These are phyloP conservation scores for Mycena polygramma DNA, from an alignment of 768 basidiomycete genomes.

Conservation along the genomic window DNA sequence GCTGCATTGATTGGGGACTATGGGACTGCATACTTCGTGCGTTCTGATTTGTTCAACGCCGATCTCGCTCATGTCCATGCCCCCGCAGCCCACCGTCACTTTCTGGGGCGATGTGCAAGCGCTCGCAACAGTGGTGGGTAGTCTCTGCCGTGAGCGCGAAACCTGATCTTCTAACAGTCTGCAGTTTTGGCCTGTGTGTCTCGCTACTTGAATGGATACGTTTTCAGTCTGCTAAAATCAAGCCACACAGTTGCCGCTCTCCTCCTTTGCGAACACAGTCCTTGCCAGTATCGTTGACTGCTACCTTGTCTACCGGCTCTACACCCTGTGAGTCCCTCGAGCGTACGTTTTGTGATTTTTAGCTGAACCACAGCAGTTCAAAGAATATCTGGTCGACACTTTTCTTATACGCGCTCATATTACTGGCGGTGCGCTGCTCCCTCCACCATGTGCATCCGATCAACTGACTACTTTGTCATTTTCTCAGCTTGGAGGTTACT, in stretches of 20 bases:
- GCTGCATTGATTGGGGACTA: constrained; percentile 11
- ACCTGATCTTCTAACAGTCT: not conserved
- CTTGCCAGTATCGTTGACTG: constrained; percentile 7
- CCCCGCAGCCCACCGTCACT: constrained; percentile 2
- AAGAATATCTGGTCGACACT: not conserved
- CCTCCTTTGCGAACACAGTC: constrained; percentile 7
- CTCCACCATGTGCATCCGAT: not conserved
- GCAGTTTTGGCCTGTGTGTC: constrained; percentile 8
- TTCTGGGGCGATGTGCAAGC: constrained; percentile 9
- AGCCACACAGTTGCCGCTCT: constrained; percentile 2
- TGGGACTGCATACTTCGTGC: constrained; percentile 8
- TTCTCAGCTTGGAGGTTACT: not conserved
- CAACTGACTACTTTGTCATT: not conserved
- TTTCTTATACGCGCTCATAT: constrained; percentile 1
- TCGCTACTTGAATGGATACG: not conserved
- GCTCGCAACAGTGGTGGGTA: not conserved
- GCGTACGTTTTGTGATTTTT: not conserved
- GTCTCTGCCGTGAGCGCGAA: not conserved
- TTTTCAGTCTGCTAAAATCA: too few relatives aligned
- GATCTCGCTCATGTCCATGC: not conserved
- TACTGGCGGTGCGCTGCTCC: not conserved
- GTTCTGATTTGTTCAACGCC: not conserved
- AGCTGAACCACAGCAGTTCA: not conserved
- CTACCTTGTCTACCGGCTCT: constrained; percentile 7
- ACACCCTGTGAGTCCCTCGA: not conserved